A percentile compares a stretch with the other conserved stretches of the same genome.
Evolutionary conservation across 495 filamentous ascomycete genomes (phyloP).

Genomic region (Penicillium soppii): DNA sequence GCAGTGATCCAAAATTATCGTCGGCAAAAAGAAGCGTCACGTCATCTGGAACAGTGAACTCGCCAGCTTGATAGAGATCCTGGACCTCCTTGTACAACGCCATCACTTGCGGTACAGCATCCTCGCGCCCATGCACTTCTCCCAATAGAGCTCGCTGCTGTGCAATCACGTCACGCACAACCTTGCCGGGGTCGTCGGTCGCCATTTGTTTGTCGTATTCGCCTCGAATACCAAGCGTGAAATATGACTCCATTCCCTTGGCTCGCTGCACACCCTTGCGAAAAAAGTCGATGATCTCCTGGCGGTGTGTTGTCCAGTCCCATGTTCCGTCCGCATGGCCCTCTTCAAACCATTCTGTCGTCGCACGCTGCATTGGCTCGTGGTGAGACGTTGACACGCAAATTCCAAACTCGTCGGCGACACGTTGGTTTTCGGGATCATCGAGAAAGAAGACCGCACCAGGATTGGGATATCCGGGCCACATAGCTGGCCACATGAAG

Average conservation of each 20-base stretch:
- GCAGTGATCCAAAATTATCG: conserved; percentile 73
- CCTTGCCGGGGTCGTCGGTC: conserved; percentile 55
- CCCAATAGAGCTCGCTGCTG: conserved; percentile 55
- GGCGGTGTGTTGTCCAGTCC: conserved; percentile 66
- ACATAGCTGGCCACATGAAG: conserved; percentile 73
- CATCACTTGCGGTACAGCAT: conserved; percentile 69
- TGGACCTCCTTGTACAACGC: conserved; percentile 73
- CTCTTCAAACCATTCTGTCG: conserved; percentile 61
- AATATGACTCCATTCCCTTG: conserved; percentile 61
- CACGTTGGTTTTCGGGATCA: conserved; percentile 63
- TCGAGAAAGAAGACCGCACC: conserved; percentile 68
- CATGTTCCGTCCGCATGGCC: conserved; percentile 58
- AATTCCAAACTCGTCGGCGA: conserved; percentile 71
- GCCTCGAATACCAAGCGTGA: conserved; percentile 75
- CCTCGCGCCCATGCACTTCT: conserved; percentile 50
- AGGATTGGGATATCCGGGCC: conserved; percentile 38
- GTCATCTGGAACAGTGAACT: conserved; percentile 65
- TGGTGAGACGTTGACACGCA: conserved; percentile 72
- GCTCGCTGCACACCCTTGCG: conserved; percentile 63
- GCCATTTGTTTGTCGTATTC: conserved; percentile 62
- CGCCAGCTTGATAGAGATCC: conserved; percentile 62
- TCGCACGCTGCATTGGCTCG: conserved; percentile 71
- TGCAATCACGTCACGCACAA: conserved; percentile 58
- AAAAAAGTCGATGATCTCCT: conserved; percentile 65
- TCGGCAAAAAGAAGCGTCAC: conserved; percentile 74